Conservation (phyloP, 345 rosid genomes). For the Bruguiera sexangula region DNA sequence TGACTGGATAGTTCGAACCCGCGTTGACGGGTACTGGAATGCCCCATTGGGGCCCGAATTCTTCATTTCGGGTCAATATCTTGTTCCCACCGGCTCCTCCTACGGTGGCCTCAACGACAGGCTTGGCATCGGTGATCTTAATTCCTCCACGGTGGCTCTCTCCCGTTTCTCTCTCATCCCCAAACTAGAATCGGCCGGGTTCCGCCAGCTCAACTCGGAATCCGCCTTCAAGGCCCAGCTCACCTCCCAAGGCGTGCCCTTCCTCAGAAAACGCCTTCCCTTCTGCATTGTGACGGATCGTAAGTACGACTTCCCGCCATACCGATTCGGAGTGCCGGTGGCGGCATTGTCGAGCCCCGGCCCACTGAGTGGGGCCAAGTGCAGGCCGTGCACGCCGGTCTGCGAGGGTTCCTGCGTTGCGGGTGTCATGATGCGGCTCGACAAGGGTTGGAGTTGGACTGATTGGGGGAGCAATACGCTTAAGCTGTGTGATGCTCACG, state of each 20-base stretch:
- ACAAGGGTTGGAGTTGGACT: constrained; percentile 84
- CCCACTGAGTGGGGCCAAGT: constrained; percentile 93
- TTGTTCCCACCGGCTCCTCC: constrained; percentile 79
- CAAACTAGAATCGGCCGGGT: constrained; percentile 54
- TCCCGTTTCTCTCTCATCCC: constrained; percentile 78
- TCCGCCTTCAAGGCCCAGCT: constrained; percentile 81
- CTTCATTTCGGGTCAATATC: constrained; percentile 55
- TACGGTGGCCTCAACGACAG: constrained; percentile 95
- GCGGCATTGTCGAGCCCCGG: constrained; percentile 66
- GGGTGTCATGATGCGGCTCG: constrained; percentile 45
- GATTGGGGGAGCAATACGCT: constrained; percentile 62
- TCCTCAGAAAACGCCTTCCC: constrained; percentile 45
- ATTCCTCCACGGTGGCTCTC: constrained; percentile 62
- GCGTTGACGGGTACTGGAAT: constrained; percentile 87
- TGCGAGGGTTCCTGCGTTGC: constrained; percentile 62
- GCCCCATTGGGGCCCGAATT: constrained; percentile 54
- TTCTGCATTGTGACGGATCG: constrained; percentile 77
- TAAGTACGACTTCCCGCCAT: constrained; percentile 60
- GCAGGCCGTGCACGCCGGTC: constrained; percentile 70
- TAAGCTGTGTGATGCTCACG: constrained; percentile 65
- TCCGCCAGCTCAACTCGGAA: constrained; percentile 70
- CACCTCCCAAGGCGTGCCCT: constrained; percentile 42
- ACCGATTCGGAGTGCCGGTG: constrained; percentile 74
- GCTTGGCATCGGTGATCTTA: constrained; percentile 71
- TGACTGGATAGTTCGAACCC: constrained; percentile 92